Evolutionary conservation across 768 basidiomycete species (phyloP), one percentile per base, ranked within the genome.

Genomic region (Leccinum olivaceopallidum): DNA sequence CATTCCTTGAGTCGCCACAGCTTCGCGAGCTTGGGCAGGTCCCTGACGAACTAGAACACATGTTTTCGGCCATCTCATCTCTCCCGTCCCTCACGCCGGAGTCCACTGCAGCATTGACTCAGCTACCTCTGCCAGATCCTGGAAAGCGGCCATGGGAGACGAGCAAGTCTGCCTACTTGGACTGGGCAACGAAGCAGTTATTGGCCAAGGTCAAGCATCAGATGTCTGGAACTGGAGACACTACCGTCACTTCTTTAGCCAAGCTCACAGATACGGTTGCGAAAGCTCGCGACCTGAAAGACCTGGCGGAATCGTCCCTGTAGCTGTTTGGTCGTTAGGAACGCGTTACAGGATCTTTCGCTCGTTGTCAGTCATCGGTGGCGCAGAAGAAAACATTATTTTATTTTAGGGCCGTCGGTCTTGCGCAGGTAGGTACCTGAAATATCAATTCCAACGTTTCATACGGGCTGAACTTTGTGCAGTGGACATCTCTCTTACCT

Each of bases 121-220:
- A 65, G 32, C 26, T 65, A 16, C 71, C 69, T 4, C 69, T 76
- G 26, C 66, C 79, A 4, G 83, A 86, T 59, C 83, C 86, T 0
- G 86, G 89, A 1, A 90, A 90, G 70, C 82, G 86, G 44, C 81
- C 81, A 10, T 94, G 92, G 92, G 90, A 94, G 75, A 83, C 84
- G 39, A 85, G 82, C 71, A 83, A 83, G 69, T 80, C 81, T 2
- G 92, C 90, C 5, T 95, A 94, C 71, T 69, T 88, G 5, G 85
- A 85, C 60, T 95, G 93, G 93, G 91, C 88, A 1, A 77, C 86
- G 1, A 77, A 77, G 20, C 83, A 85, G 70, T 71, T 89, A 8
- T 63, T 89, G 49, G 63, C 70, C 58, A 73, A 60, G 34, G 69
- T 65, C 55, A 75, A 65, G 52, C 64, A 67, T 28, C 70, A 63